A percentile compares a stretch with the other conserved stretches of the same genome.
Evolutionary conservation across 2,329 filamentous ascomycete genomes (phyloP).

Genomic region (Curvularia lunata): DNA sequence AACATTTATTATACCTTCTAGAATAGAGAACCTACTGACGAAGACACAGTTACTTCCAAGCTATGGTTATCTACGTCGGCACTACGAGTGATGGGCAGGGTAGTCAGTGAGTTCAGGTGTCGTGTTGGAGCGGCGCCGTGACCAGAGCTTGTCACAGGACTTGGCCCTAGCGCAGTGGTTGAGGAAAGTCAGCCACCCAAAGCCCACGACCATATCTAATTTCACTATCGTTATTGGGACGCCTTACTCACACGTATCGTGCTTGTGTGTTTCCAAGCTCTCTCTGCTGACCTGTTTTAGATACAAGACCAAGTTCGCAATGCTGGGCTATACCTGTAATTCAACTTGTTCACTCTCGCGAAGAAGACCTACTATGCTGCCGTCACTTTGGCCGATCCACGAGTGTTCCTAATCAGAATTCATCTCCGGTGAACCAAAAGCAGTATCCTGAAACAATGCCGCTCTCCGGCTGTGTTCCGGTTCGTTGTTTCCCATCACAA

Average conservation of each 20-base stretch:
- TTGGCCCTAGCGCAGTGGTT: neutral
- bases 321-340: neutral
- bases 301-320: neutral
- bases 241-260: neutral
- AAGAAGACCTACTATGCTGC: neutral
- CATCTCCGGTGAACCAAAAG: too few relatives aligned
- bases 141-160: neutral
- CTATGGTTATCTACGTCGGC: neutral
- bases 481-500: neutral
- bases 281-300: neutral
- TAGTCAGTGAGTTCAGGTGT: neutral
- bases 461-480: neutral
- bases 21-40: neutral
- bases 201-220: neutral
- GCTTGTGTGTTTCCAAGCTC: neutral
- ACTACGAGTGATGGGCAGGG: neutral
- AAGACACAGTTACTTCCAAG: neutral
- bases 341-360: neutral
- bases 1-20: neutral
- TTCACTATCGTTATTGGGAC: neutral
- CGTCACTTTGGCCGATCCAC: neutral
- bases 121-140: neutral
- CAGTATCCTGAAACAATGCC: too few relatives aligned
- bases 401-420: neutral
- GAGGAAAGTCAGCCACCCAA: neutral